Percentiles rank a stretch among this genome's conserved stretches.
These are phyloP conservation scores for Capsella rubella DNA, from an alignment of 441 rosid species.

Conservation along the genomic window DNA sequence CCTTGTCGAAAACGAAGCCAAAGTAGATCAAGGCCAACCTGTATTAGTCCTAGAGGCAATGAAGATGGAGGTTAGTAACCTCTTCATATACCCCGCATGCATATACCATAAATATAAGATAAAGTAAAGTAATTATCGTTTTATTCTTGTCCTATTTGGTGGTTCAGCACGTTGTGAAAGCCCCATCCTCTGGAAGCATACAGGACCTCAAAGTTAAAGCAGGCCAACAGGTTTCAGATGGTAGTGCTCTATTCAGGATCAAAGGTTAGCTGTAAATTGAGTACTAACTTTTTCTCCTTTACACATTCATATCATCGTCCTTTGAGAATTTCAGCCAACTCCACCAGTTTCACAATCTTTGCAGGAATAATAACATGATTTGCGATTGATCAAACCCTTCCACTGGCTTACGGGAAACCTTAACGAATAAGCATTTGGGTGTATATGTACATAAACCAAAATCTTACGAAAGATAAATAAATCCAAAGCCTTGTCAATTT, in stretches of 20 bases:
- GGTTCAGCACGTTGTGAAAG: conserved; percentile 86
- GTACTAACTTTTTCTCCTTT: conserved; percentile 11
- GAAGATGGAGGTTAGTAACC: conserved; percentile 94
- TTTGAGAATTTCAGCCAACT: conserved; percentile 27
- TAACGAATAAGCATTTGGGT: conserved; percentile 25
- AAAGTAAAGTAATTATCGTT: conserved; percentile 14
- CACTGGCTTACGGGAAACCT: conserved; percentile 4
- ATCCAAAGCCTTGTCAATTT: conserved; percentile 26
- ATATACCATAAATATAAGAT: conserved; percentile 23
- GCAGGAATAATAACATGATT: conserved; percentile 40
- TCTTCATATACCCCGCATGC: conserved; percentile 8
- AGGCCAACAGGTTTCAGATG: conserved; percentile 86
- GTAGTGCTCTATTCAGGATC: conserved; percentile 71
- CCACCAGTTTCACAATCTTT: conserved; percentile 27
- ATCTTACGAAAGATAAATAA: conserved; percentile 38
- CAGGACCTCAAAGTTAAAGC: conserved; percentile 70
- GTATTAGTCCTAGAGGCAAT: conserved; percentile 90
- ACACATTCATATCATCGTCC: conserved; percentile 21
- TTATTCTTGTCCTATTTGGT: not conserved
- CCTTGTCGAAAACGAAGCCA: conserved; percentile 69
- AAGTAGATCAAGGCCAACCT: conserved; percentile 82
- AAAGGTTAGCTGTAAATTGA: conserved; percentile 59
- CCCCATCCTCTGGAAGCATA: conserved; percentile 70
- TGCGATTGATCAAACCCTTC: conserved; percentile 4
- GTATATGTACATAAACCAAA: conserved; percentile 26